These are phyloP conservation scores for Pinus albicaulis DNA, from an alignment of 75 land plant genomes.

Conservation along the genomic window DNA sequence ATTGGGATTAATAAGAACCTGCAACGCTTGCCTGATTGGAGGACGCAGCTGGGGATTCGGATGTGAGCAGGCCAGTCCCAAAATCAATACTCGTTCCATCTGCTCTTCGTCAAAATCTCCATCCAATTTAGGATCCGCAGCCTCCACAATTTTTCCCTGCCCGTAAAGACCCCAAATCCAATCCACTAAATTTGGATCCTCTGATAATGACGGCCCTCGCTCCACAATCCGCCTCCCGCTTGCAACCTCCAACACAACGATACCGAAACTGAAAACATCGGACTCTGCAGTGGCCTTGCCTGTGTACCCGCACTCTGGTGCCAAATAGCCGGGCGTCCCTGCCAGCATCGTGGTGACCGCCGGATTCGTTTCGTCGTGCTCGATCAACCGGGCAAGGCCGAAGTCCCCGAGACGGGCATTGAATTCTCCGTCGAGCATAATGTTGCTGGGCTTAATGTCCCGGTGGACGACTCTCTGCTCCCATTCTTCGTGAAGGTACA, in stretches of 20 bases:
- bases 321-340: too few relatives aligned
- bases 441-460: background rate
- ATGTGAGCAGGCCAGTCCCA: background rate
- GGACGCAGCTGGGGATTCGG: background rate
- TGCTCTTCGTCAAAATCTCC: background rate
- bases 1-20: background rate
- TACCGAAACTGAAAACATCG: background rate
- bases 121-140: slow-evolving; percentile 30
- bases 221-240: slow-evolving; percentile 2
- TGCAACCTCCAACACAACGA: background rate
- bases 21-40: background rate
- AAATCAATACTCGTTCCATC: background rate
- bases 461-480: slow-evolving; percentile 18
- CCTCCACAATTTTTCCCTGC: slow-evolving; percentile 18
- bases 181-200: background rate
- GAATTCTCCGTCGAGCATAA: slow-evolving; percentile 2
- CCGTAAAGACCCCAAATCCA: slow-evolving; percentile 16
- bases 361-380: too few relatives aligned
- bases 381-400: too few relatives aligned
- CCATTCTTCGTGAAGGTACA: slow-evolving; percentile 47
- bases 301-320: too few relatives aligned
- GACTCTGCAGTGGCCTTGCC: too few relatives aligned
- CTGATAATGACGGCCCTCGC: background rate
- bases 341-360: too few relatives aligned
- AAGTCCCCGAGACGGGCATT: background rate